These are phyloP conservation scores for Bolboschoenus planiculmis DNA, from an alignment of 176 grass and related monocot genomes.

Conservation along the genomic window DNA sequence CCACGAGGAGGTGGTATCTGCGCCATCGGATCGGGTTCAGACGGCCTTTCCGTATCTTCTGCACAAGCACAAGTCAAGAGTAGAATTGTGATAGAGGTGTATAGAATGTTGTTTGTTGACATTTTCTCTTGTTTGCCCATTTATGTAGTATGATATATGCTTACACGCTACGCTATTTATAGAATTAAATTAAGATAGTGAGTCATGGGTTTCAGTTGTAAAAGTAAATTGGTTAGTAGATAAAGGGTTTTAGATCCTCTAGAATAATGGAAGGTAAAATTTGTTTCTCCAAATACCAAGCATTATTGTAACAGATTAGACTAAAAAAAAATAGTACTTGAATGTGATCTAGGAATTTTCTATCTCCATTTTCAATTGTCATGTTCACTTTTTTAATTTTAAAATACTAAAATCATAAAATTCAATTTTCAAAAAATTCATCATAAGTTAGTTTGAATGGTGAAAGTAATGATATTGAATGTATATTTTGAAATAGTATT, in stretches of 20 bases:
- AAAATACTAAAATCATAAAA: not conserved
- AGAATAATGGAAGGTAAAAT: not conserved
- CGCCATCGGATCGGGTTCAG: not conserved
- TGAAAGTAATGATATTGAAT: not conserved
- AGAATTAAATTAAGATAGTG: conserved; percentile 1
- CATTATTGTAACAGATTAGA: not conserved
- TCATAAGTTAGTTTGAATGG: not conserved
- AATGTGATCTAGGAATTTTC: not conserved
- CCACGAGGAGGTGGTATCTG: conserved; percentile 25
- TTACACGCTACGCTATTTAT: not conserved
- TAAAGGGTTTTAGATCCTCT: not conserved
- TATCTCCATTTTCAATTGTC: not conserved
- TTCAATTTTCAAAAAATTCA: not conserved
- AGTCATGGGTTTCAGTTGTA: conserved; percentile 17
- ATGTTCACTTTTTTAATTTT: not conserved
- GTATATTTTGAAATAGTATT: not conserved
- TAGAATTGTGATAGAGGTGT: not conserved
- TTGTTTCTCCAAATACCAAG: not conserved
- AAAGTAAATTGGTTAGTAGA: conserved; percentile 23
- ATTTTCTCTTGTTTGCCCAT: conserved; percentile 7
- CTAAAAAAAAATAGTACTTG: not conserved
- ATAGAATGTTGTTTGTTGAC: conserved; percentile 1
- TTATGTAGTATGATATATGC: not conserved
- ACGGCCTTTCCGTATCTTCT: conserved; percentile 9
- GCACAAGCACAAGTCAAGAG: conserved; percentile 8